These are phyloP conservation scores for Homolaphlyctis polyrhiza DNA, from an alignment of 371 early-diverging fungal species.

Conservation along the genomic window DNA sequence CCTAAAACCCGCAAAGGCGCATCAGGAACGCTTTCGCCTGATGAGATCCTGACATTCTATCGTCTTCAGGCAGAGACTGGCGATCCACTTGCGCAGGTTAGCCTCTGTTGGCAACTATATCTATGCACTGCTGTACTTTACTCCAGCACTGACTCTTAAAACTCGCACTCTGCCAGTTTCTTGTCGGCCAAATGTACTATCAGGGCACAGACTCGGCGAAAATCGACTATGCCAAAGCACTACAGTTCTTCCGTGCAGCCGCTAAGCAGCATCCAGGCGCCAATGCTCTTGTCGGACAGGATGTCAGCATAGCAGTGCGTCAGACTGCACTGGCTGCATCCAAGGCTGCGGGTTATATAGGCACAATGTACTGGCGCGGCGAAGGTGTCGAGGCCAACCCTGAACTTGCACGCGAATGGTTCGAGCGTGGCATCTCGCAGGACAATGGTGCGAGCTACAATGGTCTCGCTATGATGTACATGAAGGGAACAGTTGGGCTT, in stretches of 20 bases:
- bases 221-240: constrained; percentile 62
- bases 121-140: background rate
- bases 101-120: background rate
- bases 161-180: constrained; percentile 37
- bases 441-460: constrained; percentile 61
- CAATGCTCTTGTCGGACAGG: background rate
- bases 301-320: constrained; percentile 5
- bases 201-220: constrained; percentile 63
- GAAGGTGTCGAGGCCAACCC: constrained; percentile 64
- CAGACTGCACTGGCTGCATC: constrained; percentile 41
- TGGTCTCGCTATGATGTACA: constrained; percentile 78
- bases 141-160: background rate
- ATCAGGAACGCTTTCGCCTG: constrained; percentile 41
- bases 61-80: constrained; percentile 68
- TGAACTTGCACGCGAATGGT: constrained; percentile 59
- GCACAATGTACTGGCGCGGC: constrained; percentile 87
- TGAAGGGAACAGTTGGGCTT: constrained; percentile 58
- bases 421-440: constrained; percentile 57
- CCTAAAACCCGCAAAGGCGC: constrained; percentile 14
- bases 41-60: constrained; percentile 78
- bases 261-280: constrained; percentile 26
- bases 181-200: constrained; percentile 75
- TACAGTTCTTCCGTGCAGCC: constrained; percentile 40
- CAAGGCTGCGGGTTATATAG: constrained; percentile 73
- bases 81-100: constrained; percentile 56